A percentile compares a stretch with the other conserved stretches of the same genome.
Conservation (phyloP, 1,284 basidiomycete genomes). For the Tilletia walkeri region DNA sequence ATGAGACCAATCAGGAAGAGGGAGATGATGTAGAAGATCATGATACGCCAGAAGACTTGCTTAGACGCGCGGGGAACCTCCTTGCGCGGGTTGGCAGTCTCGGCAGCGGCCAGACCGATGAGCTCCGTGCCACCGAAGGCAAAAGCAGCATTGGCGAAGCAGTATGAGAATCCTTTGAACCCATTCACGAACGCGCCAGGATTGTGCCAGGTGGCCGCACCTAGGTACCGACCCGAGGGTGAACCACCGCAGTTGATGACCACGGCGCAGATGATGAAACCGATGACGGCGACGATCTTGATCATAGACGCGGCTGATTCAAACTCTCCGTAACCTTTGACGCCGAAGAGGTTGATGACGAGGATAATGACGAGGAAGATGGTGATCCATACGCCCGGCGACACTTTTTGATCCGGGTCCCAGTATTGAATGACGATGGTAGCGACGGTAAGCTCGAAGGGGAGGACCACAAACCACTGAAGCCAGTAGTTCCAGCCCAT, state of each 20-base stretch:
- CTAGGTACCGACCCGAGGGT: conserved; percentile 31
- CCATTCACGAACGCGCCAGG: conserved; percentile 49
- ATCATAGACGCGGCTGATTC: conserved; percentile 63
- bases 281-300: conserved; percentile 63
- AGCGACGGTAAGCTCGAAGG: conserved; percentile 56
- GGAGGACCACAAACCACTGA: conserved; percentile 47
- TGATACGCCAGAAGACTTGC: conserved; percentile 59
- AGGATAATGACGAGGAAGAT: conserved; percentile 41
- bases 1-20: conserved; percentile 66
- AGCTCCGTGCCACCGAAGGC: conserved; percentile 57
- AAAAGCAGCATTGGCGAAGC: conserved; percentile 52
- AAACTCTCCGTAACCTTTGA: conserved; percentile 58
- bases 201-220: conserved; percentile 16
- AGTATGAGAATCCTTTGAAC: conserved; percentile 52
- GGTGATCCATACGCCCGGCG: conserved; percentile 40
- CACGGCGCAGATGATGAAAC: conserved; percentile 64
- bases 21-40: conserved; percentile 61
- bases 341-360: conserved; percentile 44
- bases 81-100: conserved; percentile 61
- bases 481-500: conserved; percentile 49
- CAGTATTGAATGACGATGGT: conserved; percentile 55
- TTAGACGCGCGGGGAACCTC: conserved; percentile 60
- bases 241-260: conserved; percentile 57
- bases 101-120: conserved; percentile 69
- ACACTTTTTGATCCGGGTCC: conserved; percentile 41